phyloP scores from a whole-genome alignment of 2,329 filamentous ascomycete genomes.

The Colletotrichum tropicale region DNA sequence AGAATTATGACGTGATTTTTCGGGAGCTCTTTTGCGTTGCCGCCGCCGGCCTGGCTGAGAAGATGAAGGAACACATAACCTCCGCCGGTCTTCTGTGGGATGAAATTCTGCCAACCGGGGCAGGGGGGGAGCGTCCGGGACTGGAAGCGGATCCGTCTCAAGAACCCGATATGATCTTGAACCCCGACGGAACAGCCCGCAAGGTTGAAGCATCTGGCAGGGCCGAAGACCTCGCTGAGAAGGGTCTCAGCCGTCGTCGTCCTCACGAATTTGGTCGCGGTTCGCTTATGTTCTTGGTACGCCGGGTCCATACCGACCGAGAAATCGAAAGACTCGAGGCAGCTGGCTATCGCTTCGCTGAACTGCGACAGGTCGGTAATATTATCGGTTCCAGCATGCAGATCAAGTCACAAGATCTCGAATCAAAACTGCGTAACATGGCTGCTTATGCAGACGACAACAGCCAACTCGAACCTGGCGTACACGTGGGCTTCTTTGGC shows the following conservation, averaged over 20 bases:
- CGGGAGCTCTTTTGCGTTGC: conserved; percentile 84
- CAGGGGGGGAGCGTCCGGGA: conserved; percentile 26
- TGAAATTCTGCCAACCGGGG: conserved; percentile 73
- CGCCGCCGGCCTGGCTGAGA: conserved; percentile 73
- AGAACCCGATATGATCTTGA: not conserved
- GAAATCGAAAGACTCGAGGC: conserved; percentile 71
- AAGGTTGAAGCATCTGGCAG: conserved; percentile 3
- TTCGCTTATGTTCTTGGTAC: conserved; percentile 81
- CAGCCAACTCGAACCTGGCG: conserved; percentile 53
- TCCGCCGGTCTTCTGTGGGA: conserved; percentile 76
- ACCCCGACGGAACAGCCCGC: conserved; percentile 19
- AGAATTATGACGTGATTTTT: conserved; percentile 78
- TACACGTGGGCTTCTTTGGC: conserved; percentile 64
- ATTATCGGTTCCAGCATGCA: conserved; percentile 77
- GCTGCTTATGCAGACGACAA: conserved; percentile 57
- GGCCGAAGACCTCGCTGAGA: conserved; percentile 44
- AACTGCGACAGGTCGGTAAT: conserved; percentile 68
- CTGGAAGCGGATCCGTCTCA: not conserved
- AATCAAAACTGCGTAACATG: conserved; percentile 67
- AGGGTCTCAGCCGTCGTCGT: conserved; percentile 33
- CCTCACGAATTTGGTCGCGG: conserved; percentile 65
- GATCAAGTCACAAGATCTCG: conserved; percentile 67
- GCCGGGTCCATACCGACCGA: conserved; percentile 58
- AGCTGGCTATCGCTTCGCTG: conserved; percentile 79
- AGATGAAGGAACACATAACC: conserved; percentile 66